Evolutionary conservation across 305 asterid genomes (phyloP).

Genomic region (Nicotiana rustica): DNA sequence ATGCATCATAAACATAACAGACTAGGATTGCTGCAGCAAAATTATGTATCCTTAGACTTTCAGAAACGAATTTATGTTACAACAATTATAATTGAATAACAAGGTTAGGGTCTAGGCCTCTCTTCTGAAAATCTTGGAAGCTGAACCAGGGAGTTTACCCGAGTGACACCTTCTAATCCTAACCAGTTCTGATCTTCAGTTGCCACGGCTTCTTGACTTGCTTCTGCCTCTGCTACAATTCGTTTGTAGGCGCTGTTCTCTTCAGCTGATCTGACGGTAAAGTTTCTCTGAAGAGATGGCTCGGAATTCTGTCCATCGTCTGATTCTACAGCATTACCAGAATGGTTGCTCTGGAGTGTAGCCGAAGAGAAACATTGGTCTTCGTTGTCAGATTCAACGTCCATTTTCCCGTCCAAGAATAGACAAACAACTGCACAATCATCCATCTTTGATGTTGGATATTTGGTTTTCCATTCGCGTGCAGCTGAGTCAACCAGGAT

Average conservation of each 20-base stretch:
- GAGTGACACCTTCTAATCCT: conserved; percentile 90
- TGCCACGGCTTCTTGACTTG: conserved; percentile 41
- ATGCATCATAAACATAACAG: conserved; percentile 5
- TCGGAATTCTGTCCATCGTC: conserved; percentile 80
- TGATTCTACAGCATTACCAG: conserved; percentile 70
- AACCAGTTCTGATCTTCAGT: conserved; percentile 77
- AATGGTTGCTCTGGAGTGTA: conserved; percentile 75
- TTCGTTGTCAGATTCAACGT: conserved; percentile 78
- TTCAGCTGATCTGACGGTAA: conserved; percentile 76
- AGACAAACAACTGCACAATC: conserved; percentile 97
- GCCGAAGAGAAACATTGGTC: conserved; percentile 89
- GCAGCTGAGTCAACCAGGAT: conserved; percentile 83
- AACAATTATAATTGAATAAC: neutral
- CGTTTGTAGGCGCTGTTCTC: conserved; percentile 53
- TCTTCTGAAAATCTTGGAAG: conserved; percentile 85
- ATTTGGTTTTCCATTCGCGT: conserved; percentile 91
- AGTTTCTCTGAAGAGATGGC: conserved; percentile 83
- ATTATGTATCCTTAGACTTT: neutral
- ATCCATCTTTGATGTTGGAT: conserved; percentile 94
- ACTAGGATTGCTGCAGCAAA: conserved; percentile 31
- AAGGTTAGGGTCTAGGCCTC: conserved; percentile 52
- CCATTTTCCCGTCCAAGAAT: conserved; percentile 89
- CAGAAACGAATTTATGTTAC: neutral
- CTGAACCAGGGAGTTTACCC: conserved; percentile 85
- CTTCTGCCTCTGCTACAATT: conserved; percentile 50